Evolutionary conservation across 2,329 filamentous ascomycete species (phyloP).

Genomic region (Ceratocystis ficicola): DNA sequence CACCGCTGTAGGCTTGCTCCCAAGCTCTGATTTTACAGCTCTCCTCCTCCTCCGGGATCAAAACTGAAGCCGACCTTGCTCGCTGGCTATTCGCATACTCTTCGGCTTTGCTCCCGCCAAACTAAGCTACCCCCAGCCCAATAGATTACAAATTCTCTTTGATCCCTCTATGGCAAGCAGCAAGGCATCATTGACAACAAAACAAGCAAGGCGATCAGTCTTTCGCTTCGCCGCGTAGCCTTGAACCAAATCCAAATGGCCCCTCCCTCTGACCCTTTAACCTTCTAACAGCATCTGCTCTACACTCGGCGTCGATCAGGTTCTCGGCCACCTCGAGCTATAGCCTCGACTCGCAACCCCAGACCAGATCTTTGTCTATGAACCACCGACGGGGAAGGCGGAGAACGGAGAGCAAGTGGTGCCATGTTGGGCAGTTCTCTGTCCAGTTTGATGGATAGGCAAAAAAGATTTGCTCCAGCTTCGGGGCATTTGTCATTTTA

Average conservation of each 20-base stretch:
- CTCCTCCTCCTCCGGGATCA: no score
- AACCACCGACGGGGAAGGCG: no score
- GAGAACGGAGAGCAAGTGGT: no score
- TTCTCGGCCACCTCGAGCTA: not conserved
- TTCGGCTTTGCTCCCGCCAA: not conserved
- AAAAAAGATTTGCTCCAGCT: no score
- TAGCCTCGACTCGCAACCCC: not conserved
- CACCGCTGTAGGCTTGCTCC: no score
- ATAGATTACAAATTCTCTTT: not conserved
- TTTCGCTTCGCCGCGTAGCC: conserved; percentile 3
- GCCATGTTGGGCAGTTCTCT: no score
- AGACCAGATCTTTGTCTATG: no score
- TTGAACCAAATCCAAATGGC: no score
- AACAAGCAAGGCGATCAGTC: conserved; percentile 7
- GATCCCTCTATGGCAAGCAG: not conserved
- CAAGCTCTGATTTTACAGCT: no score
- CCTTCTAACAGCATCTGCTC: not conserved
- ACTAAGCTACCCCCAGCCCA: not conserved
- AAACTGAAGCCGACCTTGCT: not conserved
- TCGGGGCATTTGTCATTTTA: no score
- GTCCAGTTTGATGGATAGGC: no score
- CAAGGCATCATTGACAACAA: not conserved
- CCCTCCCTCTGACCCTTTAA: not conserved
- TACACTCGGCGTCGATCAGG: not conserved
- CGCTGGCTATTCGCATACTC: not conserved